These are phyloP conservation scores for Suhomyces bribrorum DNA, from an alignment of 1,139 yeast species.

Conservation along the genomic window DNA sequence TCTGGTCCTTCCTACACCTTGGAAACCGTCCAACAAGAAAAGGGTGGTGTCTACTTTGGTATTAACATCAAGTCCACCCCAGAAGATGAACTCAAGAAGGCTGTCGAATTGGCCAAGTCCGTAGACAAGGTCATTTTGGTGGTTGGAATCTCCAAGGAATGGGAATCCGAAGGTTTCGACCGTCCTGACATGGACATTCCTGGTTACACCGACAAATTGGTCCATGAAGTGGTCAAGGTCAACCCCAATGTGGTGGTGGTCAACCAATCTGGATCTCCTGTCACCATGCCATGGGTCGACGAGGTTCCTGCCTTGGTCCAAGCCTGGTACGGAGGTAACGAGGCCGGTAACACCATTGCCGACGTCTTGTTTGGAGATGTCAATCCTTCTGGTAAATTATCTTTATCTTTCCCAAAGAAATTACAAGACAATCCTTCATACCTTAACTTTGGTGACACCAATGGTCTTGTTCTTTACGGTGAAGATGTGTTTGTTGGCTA, in stretches of 20 bases:
- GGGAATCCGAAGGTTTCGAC: constrained; percentile 54
- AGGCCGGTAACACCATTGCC: constrained; percentile 29
- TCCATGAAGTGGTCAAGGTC: constrained; percentile 16
- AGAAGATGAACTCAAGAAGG: constrained; percentile 35
- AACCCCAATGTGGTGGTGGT: constrained; percentile 21
- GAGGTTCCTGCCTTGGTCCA: constrained; percentile 20
- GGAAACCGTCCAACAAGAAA: constrained; percentile 23
- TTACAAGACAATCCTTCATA: constrained; percentile 47
- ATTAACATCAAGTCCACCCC: constrained; percentile 22
- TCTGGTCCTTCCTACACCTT: constrained; percentile 47
- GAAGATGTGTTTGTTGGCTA: constrained; percentile 32
- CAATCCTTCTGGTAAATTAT: constrained; percentile 33
- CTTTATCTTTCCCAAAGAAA: constrained; percentile 47
- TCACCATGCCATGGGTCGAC: constrained; percentile 21
- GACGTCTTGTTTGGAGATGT: constrained; percentile 30
- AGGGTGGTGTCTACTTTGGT: constrained; percentile 38
- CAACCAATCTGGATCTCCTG: constrained; percentile 24
- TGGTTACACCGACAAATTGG: constrained; percentile 18
- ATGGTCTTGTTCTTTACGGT: constrained; percentile 28
- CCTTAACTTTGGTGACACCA: constrained; percentile 29
- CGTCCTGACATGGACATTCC: constrained; percentile 37
- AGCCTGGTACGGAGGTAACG: constrained; percentile 27
- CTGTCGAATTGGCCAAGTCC: constrained; percentile 42
- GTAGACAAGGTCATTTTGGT: constrained; percentile 50
- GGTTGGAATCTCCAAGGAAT: constrained; percentile 47